phyloP scores from a whole-genome alignment of 352 stramenopile genomes.

The Thraustotheca clavata region DNA sequence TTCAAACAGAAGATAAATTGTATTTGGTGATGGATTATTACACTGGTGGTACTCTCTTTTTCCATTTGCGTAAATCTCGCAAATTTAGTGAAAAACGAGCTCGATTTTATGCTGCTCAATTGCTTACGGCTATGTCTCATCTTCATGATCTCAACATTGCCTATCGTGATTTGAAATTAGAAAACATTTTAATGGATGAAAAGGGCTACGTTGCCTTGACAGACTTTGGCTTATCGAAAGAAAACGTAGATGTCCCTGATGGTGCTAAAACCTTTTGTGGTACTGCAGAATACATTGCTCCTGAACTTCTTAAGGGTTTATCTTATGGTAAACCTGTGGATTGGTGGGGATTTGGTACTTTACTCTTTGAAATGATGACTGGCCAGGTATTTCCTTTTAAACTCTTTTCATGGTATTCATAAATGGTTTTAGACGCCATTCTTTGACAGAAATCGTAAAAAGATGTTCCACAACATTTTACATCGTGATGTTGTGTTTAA shows the following conservation, averaged over 20 bases:
- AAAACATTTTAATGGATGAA: slow-evolving; percentile 93
- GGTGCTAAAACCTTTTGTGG: slow-evolving; percentile 90
- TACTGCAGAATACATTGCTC: slow-evolving; percentile 90
- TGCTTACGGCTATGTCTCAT: slow-evolving; percentile 88
- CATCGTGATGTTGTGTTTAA: slow-evolving; percentile 83
- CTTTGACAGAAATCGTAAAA: slow-evolving; percentile 92
- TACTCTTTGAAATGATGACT: slow-evolving; percentile 94
- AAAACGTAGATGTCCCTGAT: slow-evolving; percentile 82
- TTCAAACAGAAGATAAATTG: slow-evolving; percentile 90
- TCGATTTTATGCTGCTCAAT: slow-evolving; percentile 87
- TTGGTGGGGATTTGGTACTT: slow-evolving; percentile 91
- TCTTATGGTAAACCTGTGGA: slow-evolving; percentile 88
- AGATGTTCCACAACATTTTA: slow-evolving; percentile 93
- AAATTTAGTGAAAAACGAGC: slow-evolving; percentile 84
- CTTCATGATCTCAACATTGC: slow-evolving; percentile 91
- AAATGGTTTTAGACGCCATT: slow-evolving; percentile 75
- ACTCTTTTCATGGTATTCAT: not conserved
- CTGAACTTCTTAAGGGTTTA: slow-evolving; percentile 83
- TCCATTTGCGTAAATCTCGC: slow-evolving; percentile 85
- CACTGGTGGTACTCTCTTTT: slow-evolving; percentile 88
- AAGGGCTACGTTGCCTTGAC: slow-evolving; percentile 89
- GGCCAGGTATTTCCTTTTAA: slow-evolving; percentile 36
- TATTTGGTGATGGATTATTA: slow-evolving; percentile 93
- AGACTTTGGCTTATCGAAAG: slow-evolving; percentile 90
- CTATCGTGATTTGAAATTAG: slow-evolving; percentile 92